Base-by-base conservation (phyloP, 441 rosid species). In the Biscutella laevigata region DNA sequence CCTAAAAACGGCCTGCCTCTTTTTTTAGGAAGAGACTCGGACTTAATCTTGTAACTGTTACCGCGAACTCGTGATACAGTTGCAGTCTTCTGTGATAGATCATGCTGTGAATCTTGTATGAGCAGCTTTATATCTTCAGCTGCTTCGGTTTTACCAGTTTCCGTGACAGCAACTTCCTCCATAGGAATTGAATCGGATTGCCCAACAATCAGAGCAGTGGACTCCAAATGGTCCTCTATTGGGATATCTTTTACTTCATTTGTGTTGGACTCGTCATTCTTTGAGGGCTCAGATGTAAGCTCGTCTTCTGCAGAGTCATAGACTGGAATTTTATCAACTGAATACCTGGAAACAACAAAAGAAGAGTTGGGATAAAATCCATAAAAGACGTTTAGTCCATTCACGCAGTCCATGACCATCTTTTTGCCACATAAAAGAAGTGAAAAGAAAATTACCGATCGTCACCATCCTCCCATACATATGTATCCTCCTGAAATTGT, bases 281-380 rank as follows among this genome's bases (percentile, higher is more conserved):
- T 84, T 14, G 52, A 59, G 16, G 78, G 71, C 75, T 77, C 86
- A 26, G 71, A 63, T 13, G 71, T 59, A 55, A 87, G 92, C 71
- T 90, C 97, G 67, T 90, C 95, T 81, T 90, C 95, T 5, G 88
- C 86, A 57, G 97, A 90, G 73, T 90, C 97, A 66, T 90, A 86
- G 4, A 84, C 74, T 12, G 89, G 95, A 25, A 90, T 78, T 53
- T 86, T 81, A 62, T 90, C 95, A 49, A 90, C 88, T 6, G 89
- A 84, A 54, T 90, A 86, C 74, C 92, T 88, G 76, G 21, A 56
- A 44, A 51, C 47, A 59, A 4, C 28, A 44, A 20, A 25, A 2
- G 13, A 0, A 53, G 38, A 53, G 30, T n/a, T n/a, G n/a, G n/a
- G n/a, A n/a, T n/a, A n/a, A n/a, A n/a, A n/a, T n/a, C n/a, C n/a